These are phyloP conservation scores for Talaromyces sp. DNA, from an alignment of 2,329 filamentous ascomycete genomes.

Conservation along the genomic window DNA sequence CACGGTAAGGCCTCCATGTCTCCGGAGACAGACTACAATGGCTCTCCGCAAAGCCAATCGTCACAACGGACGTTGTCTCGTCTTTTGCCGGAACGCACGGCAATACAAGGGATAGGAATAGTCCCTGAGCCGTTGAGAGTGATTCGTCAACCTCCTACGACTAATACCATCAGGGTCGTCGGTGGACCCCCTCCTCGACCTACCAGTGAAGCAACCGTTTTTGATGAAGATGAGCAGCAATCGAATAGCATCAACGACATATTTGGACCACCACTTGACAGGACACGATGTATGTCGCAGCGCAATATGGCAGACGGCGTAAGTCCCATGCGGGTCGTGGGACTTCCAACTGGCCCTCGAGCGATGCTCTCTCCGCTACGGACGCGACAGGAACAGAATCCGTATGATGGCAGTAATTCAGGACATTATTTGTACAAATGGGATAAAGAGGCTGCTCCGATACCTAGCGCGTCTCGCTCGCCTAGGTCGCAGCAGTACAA, in stretches of 20 bases:
- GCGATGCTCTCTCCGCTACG: conserved; percentile 34
- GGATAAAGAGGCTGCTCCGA: conserved; percentile 13
- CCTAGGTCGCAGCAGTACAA: neutral
- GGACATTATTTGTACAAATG: conserved; percentile 10
- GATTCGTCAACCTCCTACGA: conserved; percentile 25
- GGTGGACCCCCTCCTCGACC: conserved; percentile 22
- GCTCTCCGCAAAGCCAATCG: conserved; percentile 32
- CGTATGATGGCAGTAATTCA: neutral
- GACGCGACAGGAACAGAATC: conserved; percentile 21
- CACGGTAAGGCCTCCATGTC: conserved; percentile 23
- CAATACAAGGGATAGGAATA: conserved; percentile 28
- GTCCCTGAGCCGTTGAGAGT: conserved; percentile 41
- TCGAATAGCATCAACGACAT: conserved; percentile 22
- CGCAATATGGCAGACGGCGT: neutral
- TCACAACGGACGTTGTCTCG: conserved; percentile 41
- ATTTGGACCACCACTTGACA: conserved; percentile 22
- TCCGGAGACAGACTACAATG: conserved; percentile 29
- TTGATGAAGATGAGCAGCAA: conserved; percentile 39
- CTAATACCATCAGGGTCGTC: neutral
- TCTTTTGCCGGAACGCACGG: conserved; percentile 32
- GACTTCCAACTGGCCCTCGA: conserved; percentile 38
- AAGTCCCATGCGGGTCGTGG: conserved; percentile 21
- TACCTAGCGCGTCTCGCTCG: neutral
- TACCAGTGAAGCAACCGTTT: conserved; percentile 36
- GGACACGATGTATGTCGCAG: neutral